A percentile compares a stretch with the other conserved stretches of the same genome.
Evolutionary conservation across 345 rosid genomes (phyloP).

Genomic region (Populus ilicifolia): DNA sequence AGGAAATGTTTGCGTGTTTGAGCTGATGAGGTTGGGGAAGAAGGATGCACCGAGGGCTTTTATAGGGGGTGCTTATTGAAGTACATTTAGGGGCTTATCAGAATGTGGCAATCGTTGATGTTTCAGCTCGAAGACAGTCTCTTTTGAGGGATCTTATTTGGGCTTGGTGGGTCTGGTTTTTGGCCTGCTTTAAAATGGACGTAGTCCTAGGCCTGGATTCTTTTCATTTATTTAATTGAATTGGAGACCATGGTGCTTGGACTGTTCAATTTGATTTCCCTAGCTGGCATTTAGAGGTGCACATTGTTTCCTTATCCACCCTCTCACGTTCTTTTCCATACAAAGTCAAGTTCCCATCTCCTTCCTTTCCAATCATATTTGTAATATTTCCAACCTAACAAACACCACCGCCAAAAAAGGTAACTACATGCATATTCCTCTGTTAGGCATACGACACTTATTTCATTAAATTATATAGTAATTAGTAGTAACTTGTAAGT

Average conservation of each 20-base stretch:
- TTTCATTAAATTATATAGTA: not conserved
- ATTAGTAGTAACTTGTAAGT: not conserved
- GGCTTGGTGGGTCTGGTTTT: not conserved
- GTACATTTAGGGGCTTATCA: no score
- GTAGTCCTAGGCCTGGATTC: not conserved
- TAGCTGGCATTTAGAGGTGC: not conserved
- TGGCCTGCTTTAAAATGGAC: not conserved
- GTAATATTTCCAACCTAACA: not conserved
- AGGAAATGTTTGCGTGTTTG: constrained; percentile 22
- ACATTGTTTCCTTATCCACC: not conserved
- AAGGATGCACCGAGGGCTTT: no score
- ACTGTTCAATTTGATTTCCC: not conserved
- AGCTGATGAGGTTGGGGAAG: constrained; percentile 4
- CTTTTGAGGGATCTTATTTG: not conserved
- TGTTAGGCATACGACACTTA: not conserved
- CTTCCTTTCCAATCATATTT: not conserved
- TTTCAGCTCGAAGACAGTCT: no score
- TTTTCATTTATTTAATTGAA: not conserved
- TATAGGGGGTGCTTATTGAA: no score
- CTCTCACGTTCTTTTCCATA: not conserved
- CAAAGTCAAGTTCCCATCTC: not conserved
- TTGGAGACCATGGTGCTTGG: not conserved
- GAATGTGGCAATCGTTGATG: no score
- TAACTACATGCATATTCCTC: not conserved
- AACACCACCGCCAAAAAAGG: not conserved